A percentile compares a stretch with the other conserved stretches of the same genome.
Conservation (phyloP, 2,329 filamentous ascomycete species). For the Magnaporthiopsis rhizophila region DNA sequence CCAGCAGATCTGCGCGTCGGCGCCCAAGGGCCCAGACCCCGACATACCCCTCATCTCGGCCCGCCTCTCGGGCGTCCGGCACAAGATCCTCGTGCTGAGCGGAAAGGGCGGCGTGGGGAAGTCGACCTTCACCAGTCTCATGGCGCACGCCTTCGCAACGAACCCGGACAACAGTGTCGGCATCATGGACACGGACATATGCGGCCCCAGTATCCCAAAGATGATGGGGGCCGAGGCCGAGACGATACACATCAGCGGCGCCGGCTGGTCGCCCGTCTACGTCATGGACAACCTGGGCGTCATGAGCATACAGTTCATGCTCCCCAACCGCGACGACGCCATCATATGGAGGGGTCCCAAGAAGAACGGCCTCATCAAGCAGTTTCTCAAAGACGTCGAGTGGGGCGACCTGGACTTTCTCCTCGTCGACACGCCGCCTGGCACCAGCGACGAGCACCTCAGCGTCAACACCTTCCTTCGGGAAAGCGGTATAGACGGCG, state of each 20-base stretch:
- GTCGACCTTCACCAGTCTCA: slow-evolving; percentile 82
- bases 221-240: slow-evolving; percentile 97
- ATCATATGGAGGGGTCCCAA: slow-evolving; percentile 97
- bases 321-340: slow-evolving; percentile 86
- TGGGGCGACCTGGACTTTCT: slow-evolving; percentile 95
- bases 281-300: slow-evolving; percentile 88
- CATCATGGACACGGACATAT: slow-evolving; percentile 98
- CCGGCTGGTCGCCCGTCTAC: slow-evolving; percentile 94
- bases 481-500: slow-evolving; percentile 86
- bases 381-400: slow-evolving; percentile 94
- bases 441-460: slow-evolving; percentile 91
- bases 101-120: slow-evolving; percentile 98
- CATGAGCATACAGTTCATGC: slow-evolving; percentile 98
- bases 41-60: slow-evolving; percentile 84
- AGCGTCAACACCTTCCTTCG: slow-evolving; percentile 88
- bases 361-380: slow-evolving; percentile 97
- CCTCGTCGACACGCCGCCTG: slow-evolving; percentile 90
- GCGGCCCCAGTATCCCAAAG: slow-evolving; percentile 91
- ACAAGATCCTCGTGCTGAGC: slow-evolving; percentile 88
- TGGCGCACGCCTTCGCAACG: slow-evolving; percentile 81
- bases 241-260: slow-evolving; percentile 82
- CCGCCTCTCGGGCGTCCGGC: slow-evolving; percentile 71
- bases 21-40: slow-evolving; percentile 90
- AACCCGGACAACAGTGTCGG: slow-evolving; percentile 75
- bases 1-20: slow-evolving; percentile 87